Evolutionary conservation across 2,329 filamentous ascomycete species (phyloP), one percentile per base, ranked within the genome.

Genomic region (Chrysoporthe puriensis): DNA sequence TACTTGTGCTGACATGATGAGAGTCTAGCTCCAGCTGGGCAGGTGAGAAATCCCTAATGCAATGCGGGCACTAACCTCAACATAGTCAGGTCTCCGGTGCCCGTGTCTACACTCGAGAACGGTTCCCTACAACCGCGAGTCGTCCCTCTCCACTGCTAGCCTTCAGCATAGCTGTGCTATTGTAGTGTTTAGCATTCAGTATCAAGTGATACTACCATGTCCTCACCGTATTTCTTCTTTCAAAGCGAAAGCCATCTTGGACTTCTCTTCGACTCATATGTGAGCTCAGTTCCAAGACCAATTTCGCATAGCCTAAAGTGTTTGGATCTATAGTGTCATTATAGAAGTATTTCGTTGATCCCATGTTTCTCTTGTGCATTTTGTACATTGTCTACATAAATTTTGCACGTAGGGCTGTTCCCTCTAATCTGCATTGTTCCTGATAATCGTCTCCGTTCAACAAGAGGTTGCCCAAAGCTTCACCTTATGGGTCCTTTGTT

Each of bases 1-100:
- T 70, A 72, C 40, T 70, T 70, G 72, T 73, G 74, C 77, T 78
- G 74, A 78, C 77, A 76, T 68, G 64, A 57, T 71, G 16, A 62
- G 69, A 66, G 66, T 62, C 58, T 63, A 67, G 67, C 61, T 57
- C 21, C 36, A 32, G 36, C 50, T 43, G 62, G 50, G 26, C 50
- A 61, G 64, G 67, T 69, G 61, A 69, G 67, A 8, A 16, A 13
- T 40, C 21, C 26, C 40, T 40, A 16, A 21, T 48, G 21, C 56
- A 21, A 26, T 21, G 18, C 26, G 62, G 42, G 54, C 62, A 64
- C 64, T 67, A 59, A 69, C 26, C 9, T n/a, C 9, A 26, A 26
- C 5, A 42, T 26, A 2, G 4, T 44, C 5, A 42, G 5, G 18
- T 42, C 21, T 21, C 21, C 8, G 36, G 40, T 32, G 40, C 36